Evolutionary conservation across 169 alveolate species (phyloP).

Genomic region (Eimeria tenella): DNA sequence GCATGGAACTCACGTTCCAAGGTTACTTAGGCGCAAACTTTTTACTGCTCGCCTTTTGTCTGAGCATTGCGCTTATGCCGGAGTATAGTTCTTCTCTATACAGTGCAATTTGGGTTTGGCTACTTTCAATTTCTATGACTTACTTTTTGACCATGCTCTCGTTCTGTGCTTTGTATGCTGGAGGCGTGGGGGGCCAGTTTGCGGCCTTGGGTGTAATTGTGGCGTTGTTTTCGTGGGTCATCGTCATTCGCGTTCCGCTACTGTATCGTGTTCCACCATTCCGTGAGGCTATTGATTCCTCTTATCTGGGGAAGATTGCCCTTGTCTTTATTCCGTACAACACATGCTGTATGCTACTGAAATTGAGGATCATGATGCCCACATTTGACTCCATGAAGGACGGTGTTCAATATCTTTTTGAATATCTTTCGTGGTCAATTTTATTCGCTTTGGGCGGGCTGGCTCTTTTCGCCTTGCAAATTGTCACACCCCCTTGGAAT

Average conservation of each 20-base stretch:
- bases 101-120: conserved; percentile 20
- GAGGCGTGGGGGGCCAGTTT: conserved; percentile 12
- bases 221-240: neutral
- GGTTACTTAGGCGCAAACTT: neutral
- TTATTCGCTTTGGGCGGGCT: neutral
- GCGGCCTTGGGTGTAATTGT: conserved; percentile 11
- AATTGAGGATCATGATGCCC: neutral
- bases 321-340: conserved; percentile 4
- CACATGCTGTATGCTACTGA: conserved; percentile 8
- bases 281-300: neutral
- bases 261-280: neutral
- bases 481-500: conserved; percentile 18
- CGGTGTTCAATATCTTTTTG: neutral
- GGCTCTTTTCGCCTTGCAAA: neutral
- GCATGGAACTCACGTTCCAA: neutral
- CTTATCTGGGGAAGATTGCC: neutral
- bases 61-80: neutral
- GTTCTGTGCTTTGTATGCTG: neutral
- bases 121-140: neutral
- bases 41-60: conserved; percentile 1
- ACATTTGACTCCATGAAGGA: neutral
- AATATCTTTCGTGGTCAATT: neutral
- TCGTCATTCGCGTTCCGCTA: neutral
- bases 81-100: neutral
- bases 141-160: neutral